Base-by-base conservation (phyloP, 2,329 filamentous ascomycete species). In the Penicillium rolfsii region DNA sequence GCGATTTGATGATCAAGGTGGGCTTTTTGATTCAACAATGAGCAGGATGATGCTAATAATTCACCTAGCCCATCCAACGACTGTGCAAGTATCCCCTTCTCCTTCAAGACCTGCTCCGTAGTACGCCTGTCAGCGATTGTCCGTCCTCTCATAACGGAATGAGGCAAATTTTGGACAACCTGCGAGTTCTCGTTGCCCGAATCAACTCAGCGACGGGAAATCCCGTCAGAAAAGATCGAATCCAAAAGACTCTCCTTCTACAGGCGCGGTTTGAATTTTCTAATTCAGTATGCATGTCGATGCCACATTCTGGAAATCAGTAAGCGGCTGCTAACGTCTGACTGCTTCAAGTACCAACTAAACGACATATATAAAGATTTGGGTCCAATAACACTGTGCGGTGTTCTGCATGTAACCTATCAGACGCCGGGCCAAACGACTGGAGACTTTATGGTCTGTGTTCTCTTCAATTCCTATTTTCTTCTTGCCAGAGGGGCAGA, bases 1-100 rank as follows among this genome's bases (percentile, higher is more conserved):
- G 88, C 52, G 95, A 98, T 76, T 82, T 98, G 5, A 83, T 98
- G 58, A 93, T 97, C 67, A 98, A 98, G 85, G 93, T 91, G 68
- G 65, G 22, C n/a, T 26, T 35, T 14, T 12, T 6, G 9, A 22
- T 24, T 14, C 30, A 19, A 4, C 36, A 45, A 24, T 45, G 36
- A 11, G 61, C 24, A 3, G 41, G 19, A 57, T 59, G 26, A 28
- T 40, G 28, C 60, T 74, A 36, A 74, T 49, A 16, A 36, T 12
- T 5, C 19, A n/a, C 0, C 9, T 52, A 96, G 91, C 95, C 94
- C 0, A 93, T 97, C 22, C 94, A 99, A 77, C 86, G 94, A 58
- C 85, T 97, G 24, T 96, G 92, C 80, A 92, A 90, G 78, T 98
- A 98, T 72, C 92, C 92, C 11, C 81, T 99, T 4, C 81, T 98